Evolutionary conservation across 495 filamentous ascomycete species (phyloP), one percentile per base, ranked within the genome.

Genomic region (Aspergillus wentii): DNA sequence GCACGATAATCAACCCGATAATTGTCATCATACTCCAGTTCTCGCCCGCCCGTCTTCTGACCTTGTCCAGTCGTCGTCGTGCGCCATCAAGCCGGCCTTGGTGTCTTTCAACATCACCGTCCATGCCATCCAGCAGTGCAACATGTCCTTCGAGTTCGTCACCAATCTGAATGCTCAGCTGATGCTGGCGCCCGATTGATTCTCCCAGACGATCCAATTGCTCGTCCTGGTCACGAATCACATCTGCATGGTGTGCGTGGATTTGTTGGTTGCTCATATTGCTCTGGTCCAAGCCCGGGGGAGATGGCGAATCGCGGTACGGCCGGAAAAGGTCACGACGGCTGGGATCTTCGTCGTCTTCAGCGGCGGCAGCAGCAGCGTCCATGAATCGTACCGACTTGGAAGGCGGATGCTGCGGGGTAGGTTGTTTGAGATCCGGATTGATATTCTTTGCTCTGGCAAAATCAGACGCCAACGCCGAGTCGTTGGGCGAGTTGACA

Each of bases 371-470:
- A 3, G 69, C 59, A 3, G 75, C 75, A 23, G 74, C 71, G 52
- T 94, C 88, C 45, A 76, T 80, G 72, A 98, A 98, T 18, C 91
- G 86, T n/a, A 98, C 91, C 5, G 84, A 86, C 62, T 94, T 95
- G 35, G 75, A 70, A 10, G 57, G 44, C 21, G 64, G 67, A 36
- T 70, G 68, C 45, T 70, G 71, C 29, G 68, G 64, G 42, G 65
- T 50, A 13, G 71, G 64, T 38, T 66, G 66, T 51, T 71, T 70
- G 35, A 72, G 59, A 39, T 66, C 62, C 11, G 68, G 45, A 33
- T 55, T 52, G 54, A 51, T 51, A 13, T 36, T 44, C 32, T 66
- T 69, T 33, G 85, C 82, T 52, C 77, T 73, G 41, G 78, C 67
- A 59, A 90, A 87, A 60, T 87, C 82, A 41, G 67, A 42, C 21